These are phyloP conservation scores for Trapa bicornis DNA, from an alignment of 345 rosid species.

Conservation along the genomic window DNA sequence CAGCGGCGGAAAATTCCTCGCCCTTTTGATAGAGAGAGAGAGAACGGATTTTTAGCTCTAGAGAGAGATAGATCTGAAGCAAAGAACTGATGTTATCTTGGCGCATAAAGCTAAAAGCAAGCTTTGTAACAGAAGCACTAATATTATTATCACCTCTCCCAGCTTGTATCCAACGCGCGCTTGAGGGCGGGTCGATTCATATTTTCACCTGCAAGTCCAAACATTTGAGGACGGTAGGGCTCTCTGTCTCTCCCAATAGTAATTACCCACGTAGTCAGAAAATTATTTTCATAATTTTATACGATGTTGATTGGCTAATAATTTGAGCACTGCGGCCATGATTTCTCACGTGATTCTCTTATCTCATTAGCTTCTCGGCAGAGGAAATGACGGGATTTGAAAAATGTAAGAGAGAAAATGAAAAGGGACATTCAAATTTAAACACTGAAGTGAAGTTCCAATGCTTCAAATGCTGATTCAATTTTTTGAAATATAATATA, in stretches of 20 bases:
- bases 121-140: background rate
- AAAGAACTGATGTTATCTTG: background rate
- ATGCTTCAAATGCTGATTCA: too few species aligned
- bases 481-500: too few species aligned
- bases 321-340: background rate
- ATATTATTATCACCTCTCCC: background rate
- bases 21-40: slow-evolving; percentile 2
- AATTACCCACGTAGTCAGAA: background rate
- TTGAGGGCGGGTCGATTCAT: background rate
- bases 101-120: background rate
- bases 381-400: too few species aligned
- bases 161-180: slow-evolving; percentile 11
- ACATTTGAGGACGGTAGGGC: background rate
- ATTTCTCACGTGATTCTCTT: too few species aligned
- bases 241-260: background rate
- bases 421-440: too few species aligned
- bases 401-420: too few species aligned
- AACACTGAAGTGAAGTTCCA: too few species aligned
- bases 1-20: background rate
- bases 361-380: too few species aligned
- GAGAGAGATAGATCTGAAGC: slow-evolving; percentile 2
- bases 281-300: background rate
- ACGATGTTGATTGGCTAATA: background rate
- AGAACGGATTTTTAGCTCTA: background rate
- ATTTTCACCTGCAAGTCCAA: background rate